phyloP scores from a whole-genome alignment of 331 rosid genomes.

The Arachis monticola region DNA sequence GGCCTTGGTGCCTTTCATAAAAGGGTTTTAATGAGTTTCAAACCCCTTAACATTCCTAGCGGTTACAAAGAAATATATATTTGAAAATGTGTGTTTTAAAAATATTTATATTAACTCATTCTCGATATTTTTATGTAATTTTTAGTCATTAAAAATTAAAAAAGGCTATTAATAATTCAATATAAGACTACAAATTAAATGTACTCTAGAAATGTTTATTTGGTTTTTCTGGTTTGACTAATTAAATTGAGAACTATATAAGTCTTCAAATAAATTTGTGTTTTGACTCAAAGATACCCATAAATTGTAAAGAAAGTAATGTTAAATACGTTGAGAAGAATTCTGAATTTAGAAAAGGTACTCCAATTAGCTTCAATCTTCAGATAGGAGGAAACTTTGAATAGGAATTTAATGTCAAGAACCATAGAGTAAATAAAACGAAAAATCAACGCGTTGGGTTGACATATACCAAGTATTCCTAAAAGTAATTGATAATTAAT shows the following conservation, averaged over 20 bases:
- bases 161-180: too few relatives aligned
- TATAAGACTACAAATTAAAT: too few relatives aligned
- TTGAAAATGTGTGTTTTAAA: too few relatives aligned
- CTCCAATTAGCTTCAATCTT: constrained; percentile 40
- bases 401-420: constrained; percentile 26
- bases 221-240: constrained; percentile 18
- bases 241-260: background rate
- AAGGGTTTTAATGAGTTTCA: background rate
- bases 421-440: background rate
- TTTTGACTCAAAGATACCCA: constrained; percentile 23
- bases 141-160: too few relatives aligned
- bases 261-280: constrained; percentile 12
- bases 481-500: background rate
- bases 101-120: too few relatives aligned
- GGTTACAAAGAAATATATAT: too few relatives aligned
- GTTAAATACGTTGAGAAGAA: constrained; percentile 19
- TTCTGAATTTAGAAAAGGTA: constrained; percentile 29
- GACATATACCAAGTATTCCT: constrained; percentile 1
- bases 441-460: background rate
- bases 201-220: background rate
- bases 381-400: constrained; percentile 40
- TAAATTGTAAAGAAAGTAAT: background rate
- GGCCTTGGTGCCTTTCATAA: constrained; percentile 17
- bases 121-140: too few relatives aligned
- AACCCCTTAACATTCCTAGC: background rate